These are phyloP conservation scores for Candida neerlandica DNA, from an alignment of 1,139 yeast genomes.

Conservation along the genomic window DNA sequence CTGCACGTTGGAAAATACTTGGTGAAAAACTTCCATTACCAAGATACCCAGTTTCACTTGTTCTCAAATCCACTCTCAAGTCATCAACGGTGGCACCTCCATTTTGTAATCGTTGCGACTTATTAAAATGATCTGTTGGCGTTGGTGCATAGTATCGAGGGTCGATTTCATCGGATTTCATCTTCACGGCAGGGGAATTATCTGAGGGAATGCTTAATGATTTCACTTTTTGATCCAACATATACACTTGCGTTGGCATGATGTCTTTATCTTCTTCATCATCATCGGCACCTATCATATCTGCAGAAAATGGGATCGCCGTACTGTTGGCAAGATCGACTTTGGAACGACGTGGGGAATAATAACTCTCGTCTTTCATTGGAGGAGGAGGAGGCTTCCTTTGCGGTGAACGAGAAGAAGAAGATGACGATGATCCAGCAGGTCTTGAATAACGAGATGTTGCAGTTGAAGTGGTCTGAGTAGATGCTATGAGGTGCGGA, in stretches of 20 bases:
- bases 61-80: constrained; percentile 27
- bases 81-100: constrained; percentile 25
- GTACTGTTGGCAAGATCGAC: constrained; percentile 19
- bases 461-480: constrained; percentile 1
- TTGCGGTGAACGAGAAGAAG: constrained; percentile 16
- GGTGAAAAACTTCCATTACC: constrained; percentile 50
- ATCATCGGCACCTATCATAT: constrained; percentile 41
- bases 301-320: constrained; percentile 49
- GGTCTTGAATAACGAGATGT: constrained; percentile 8
- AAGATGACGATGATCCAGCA: constrained; percentile 9
- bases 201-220: constrained; percentile 27
- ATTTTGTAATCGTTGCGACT: constrained; percentile 24
- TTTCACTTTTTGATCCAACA: constrained; percentile 37
- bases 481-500: constrained; percentile 12
- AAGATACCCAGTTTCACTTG: constrained; percentile 35
- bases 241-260: constrained; percentile 40
- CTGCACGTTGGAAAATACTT: constrained; percentile 36
- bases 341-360: constrained; percentile 16
- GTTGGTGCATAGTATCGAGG: constrained; percentile 51
- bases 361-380: constrained; percentile 5
- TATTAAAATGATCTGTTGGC: constrained; percentile 42
- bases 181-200: constrained; percentile 14
- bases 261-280: constrained; percentile 20
- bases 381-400: constrained; percentile 21
- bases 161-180: constrained; percentile 41